A percentile compares a stretch with the other conserved stretches of the same genome.
Evolutionary conservation across 805 yeast species (phyloP).

Genomic region (Pichia scutulata): DNA sequence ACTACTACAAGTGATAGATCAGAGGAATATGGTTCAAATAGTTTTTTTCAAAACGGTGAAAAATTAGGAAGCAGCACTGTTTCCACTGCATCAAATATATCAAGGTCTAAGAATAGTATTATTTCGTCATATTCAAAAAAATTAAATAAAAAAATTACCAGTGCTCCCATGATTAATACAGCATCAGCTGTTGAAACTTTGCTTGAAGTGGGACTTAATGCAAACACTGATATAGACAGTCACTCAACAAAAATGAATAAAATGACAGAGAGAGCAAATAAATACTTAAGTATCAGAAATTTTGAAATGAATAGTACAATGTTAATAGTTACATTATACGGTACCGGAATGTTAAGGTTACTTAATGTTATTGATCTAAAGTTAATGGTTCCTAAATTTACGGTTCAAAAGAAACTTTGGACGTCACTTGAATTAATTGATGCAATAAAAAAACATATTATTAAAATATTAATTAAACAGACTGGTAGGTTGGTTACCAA

Average conservation of each 20-base stretch:
- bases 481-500: slow-evolving; percentile 77
- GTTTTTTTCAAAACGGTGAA: not conserved
- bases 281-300: slow-evolving; percentile 58
- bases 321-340: slow-evolving; percentile 70
- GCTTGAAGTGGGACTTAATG: not conserved
- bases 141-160: slow-evolving; percentile 3
- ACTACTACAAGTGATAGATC: not conserved
- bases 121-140: not conserved
- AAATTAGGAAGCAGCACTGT: not conserved
- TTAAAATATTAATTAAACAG: slow-evolving; percentile 51
- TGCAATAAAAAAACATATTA: slow-evolving; percentile 54
- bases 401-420: slow-evolving; percentile 59
- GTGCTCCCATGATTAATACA: not conserved
- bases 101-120: not conserved
- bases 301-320: slow-evolving; percentile 43
- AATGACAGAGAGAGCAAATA: slow-evolving; percentile 72
- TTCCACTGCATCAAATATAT: not conserved
- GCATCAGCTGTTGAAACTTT: slow-evolving; percentile 1
- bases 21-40: not conserved
- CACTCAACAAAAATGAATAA: slow-evolving; percentile 21
- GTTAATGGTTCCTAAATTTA: slow-evolving; percentile 55
- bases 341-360: slow-evolving; percentile 59
- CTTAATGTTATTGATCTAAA: slow-evolving; percentile 72
- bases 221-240: not conserved
- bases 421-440: slow-evolving; percentile 59